Evolutionary conservation across 768 basidiomycete genomes (phyloP), one percentile per base, ranked within the genome.

Genomic region (Naematelia encephala): DNA sequence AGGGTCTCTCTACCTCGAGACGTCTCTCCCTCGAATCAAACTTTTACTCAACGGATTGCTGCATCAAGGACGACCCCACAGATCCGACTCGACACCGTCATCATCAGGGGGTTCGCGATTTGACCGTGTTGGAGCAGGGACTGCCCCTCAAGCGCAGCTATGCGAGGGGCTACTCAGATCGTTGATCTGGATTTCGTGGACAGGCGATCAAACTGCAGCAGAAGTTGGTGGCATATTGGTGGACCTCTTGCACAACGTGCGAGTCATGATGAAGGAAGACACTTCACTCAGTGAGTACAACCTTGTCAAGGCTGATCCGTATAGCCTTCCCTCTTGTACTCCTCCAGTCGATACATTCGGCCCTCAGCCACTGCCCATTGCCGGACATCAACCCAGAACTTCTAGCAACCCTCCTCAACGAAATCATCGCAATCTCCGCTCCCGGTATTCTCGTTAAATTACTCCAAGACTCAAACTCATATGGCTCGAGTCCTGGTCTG

Each of bases 301-400:
- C n/a, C 49, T 21, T 2, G 39, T 28, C 16, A 12, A 0, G 5
- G 51, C 27, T 46, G 30, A 51, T n/a, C n/a, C 4, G 13, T 2
- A n/a, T 42, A 75, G 73, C 65, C 14, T 72, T 70, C 54, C 63
- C 70, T 1, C 54, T 75, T 2, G 61, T 68, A 1, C 43, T 72
- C 13, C 57, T 75, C n/a, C 46, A 55, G 13, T 67, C 60, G 19
- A 45, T 66, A 22, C 67, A 72, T 50, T 56, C 62, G 0, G 58
- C 63, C 21, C 21, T 75, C 16, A 45, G 54, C 13, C 55, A 43
- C 11, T 66, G 63, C 50, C 66, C 71, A 19, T 30, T 72, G 1
- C 66, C 64, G 0, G 30, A 47, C 29, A 30, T 67, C 1, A 54
- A 65, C 1, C 14, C 42, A 4, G 12, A 34, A 2, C 29, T 53